Evolutionary conservation across 495 filamentous ascomycete genomes (phyloP).

Genomic region (Bacidia rubella): DNA sequence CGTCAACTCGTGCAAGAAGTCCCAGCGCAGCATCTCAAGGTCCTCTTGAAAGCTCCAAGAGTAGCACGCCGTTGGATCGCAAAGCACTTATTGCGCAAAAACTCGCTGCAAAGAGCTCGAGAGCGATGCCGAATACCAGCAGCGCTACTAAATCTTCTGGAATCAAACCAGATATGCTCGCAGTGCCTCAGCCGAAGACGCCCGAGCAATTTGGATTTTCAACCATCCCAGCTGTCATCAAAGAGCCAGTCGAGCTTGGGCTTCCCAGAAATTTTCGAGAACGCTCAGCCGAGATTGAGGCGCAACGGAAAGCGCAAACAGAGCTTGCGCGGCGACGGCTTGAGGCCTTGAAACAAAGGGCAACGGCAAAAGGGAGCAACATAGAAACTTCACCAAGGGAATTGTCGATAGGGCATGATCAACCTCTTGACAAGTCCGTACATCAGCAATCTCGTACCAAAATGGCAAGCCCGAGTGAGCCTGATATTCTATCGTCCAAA

Average conservation of each 20-base stretch:
- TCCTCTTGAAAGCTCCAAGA: not conserved
- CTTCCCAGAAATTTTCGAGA: not conserved
- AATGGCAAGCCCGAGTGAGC: not conserved
- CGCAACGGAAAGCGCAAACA: conserved; percentile 43
- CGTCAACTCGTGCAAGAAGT: not conserved
- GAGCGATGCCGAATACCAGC: conserved; percentile 18
- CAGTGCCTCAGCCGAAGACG: not conserved
- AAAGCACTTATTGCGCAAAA: conserved; percentile 66
- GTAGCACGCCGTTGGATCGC: conserved; percentile 42
- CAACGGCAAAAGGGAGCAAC: conserved; percentile 19
- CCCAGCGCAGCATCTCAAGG: not conserved
- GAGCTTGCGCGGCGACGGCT: conserved; percentile 40
- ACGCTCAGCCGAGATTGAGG: conserved; percentile 23
- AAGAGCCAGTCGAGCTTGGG: not conserved
- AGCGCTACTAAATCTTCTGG: not conserved
- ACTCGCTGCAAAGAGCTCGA: conserved; percentile 44
- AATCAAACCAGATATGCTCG: not conserved
- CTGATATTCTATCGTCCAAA: not conserved
- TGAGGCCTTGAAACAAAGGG: conserved; percentile 35
- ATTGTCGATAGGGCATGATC: not conserved
- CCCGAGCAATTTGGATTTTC: not conserved
- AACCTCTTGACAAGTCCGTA: not conserved
- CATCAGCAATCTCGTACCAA: not conserved
- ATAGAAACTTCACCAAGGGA: not conserved
- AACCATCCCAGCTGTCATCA: not conserved